Percentiles rank a stretch among this genome's conserved stretches.
Evolutionary conservation across 2,329 filamentous ascomycete species (phyloP).

Genomic region (Calonectria hawksworthii): DNA sequence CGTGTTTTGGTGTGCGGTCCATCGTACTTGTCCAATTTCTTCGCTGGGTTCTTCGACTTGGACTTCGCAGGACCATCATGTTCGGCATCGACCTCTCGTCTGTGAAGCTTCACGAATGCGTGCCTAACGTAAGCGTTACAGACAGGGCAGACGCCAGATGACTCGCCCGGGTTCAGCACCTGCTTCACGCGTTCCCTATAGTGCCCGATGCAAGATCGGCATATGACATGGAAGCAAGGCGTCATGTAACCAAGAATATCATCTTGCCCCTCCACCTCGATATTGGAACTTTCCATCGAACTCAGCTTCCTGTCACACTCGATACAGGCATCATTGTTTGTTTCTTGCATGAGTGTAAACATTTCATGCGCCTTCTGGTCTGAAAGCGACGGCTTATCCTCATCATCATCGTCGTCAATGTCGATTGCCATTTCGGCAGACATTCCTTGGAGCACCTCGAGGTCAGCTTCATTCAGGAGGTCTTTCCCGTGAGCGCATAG

Average conservation of each 20-base stretch:
- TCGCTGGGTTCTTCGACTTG: conserved; percentile 54
- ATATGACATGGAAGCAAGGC: conserved; percentile 89
- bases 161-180: conserved; percentile 52
- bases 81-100: conserved; percentile 69
- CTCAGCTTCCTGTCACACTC: conserved; percentile 77
- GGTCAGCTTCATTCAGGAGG: conserved; percentile 85
- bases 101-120: conserved; percentile 77
- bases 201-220: conserved; percentile 76
- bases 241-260: conserved; percentile 84
- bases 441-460: conserved; percentile 83
- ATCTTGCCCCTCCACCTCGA: conserved; percentile 71
- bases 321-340: conserved; percentile 80
- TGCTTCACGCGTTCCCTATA: conserved; percentile 69
- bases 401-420: conserved; percentile 83
- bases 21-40: conserved; percentile 78
- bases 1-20: conserved; percentile 95
- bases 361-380: conserved; percentile 87
- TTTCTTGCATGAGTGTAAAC: conserved; percentile 86
- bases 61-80: conserved; percentile 65
- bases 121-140: conserved; percentile 76
- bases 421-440: conserved; percentile 91
- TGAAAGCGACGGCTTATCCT: conserved; percentile 69
- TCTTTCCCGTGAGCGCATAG: conserved; percentile 97
- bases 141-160: conserved; percentile 72
- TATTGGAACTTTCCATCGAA: conserved; percentile 66